Base-by-base conservation (phyloP, 2,329 filamentous ascomycete genomes). In the Pseudopithomyces maydicus region DNA sequence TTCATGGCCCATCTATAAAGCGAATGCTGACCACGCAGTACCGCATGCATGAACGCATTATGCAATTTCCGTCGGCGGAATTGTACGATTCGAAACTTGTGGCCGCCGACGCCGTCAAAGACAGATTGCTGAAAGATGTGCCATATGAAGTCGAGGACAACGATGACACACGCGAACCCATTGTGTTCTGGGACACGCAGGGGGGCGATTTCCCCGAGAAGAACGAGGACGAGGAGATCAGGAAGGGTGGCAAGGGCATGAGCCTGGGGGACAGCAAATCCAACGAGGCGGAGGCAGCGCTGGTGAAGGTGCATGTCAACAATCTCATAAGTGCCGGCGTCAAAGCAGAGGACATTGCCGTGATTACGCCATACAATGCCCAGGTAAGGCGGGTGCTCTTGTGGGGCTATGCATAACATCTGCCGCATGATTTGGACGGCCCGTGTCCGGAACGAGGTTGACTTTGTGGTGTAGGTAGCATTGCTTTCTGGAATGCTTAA, bases 11-110 rank as follows among this genome's bases (percentile, higher is more conserved):
- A 1, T 81, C 81, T 4, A 92, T 99, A 78, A 98, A 98, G 79
- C 84, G 90, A 50, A 97, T 98, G 91, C 85, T 99, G 22, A 98
- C 92, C 3, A 96, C 90, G 4, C 95, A 99, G 78, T 99, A 99
- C 75, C 92, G 95, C 36, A 99, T 99, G 95, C 92, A 99, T 73
- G 90, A 96, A 70, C 87, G 83, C 52, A 98, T 99, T 68, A 98
- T 98, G 93, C 84, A 87, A 6, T 99, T 97, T 69, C 94, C 95
- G 0, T 97, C 94, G 0, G 85, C 90, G 59, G 88, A 94, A 71
- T 82, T 98, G 11, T 99, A 99, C 77, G 91, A 91, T 58, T 86
- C 85, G 2, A 88, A 89, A 67, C 84, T 99, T 1, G 79, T 93
- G 2, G 94, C 95, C 0, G 92, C 90, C 1, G 90, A 94, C 4